phyloP scores from a whole-genome alignment of 1,284 basidiomycete species.

The Mycosarcoma maydis region DNA sequence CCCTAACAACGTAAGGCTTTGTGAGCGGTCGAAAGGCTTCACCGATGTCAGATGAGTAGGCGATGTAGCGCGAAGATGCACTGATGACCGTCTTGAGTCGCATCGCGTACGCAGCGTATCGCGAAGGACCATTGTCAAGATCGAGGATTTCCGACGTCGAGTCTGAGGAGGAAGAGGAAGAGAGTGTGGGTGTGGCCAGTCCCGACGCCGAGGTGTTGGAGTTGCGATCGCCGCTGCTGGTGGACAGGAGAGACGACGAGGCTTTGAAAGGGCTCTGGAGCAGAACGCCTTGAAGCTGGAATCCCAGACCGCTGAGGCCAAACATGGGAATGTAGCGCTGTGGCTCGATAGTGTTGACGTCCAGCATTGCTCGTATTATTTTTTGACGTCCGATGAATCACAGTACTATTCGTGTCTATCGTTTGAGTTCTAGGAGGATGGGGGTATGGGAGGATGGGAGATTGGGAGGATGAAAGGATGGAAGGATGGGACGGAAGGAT shows the following conservation, averaged over 20 bases:
- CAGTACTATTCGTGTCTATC: too few species aligned
- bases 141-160: slow-evolving; percentile 30
- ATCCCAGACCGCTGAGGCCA: slow-evolving; percentile 37
- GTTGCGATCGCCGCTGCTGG: slow-evolving; percentile 1
- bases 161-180: slow-evolving; percentile 5
- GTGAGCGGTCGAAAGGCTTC: slow-evolving; percentile 92
- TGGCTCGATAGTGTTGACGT: slow-evolving; percentile 23
- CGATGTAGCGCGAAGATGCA: slow-evolving; percentile 53
- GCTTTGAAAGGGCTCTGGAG: slow-evolving; percentile 18
- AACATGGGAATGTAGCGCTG: slow-evolving; percentile 42
- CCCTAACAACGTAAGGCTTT: slow-evolving; percentile 78
- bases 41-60: slow-evolving; percentile 84
- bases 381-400: too few species aligned
- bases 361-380: slow-evolving; percentile 22
- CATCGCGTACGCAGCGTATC: slow-evolving; percentile 58
- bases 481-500: too few species aligned
- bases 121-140: slow-evolving; percentile 49
- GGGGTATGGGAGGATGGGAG: too few species aligned
- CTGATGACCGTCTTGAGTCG: slow-evolving; percentile 57
- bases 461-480: too few species aligned
- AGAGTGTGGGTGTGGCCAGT: slow-evolving; percentile 39
- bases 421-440: too few species aligned
- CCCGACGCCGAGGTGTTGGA: slow-evolving; percentile 9
- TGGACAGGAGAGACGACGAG: slow-evolving; percentile 25
- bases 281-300: slow-evolving; percentile 26